A percentile compares a stretch with the other conserved stretches of the same genome.
Conservation (phyloP, 2,329 filamentous ascomycete genomes). For the Beauveria rudraprayagi region DNA sequence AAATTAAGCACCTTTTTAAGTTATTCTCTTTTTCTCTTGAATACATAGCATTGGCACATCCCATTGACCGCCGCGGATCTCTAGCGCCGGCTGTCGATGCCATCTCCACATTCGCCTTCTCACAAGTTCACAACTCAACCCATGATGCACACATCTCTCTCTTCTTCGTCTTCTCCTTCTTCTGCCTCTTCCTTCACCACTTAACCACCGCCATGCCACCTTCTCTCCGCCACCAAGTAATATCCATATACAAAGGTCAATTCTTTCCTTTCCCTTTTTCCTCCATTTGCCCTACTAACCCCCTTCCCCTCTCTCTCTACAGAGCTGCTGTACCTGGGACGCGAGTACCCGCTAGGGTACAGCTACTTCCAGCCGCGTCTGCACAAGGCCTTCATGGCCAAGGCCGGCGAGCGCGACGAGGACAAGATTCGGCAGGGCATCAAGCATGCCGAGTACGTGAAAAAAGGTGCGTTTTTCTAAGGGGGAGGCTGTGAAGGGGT, state of each 20-base stretch:
- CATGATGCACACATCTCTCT: neutral
- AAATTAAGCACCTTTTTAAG: too few relatives aligned
- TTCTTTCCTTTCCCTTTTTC: neutral
- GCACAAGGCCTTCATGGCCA: constrained; percentile 77
- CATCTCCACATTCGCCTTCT: neutral
- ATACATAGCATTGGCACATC: too few relatives aligned
- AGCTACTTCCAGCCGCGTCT: constrained; percentile 72
- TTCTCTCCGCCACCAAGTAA: constrained; percentile 64
- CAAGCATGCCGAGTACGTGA: constrained; percentile 74
- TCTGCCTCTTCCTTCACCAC: neutral
- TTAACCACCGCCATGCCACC: neutral
- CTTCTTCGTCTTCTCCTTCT: neutral
- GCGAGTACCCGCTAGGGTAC: constrained; percentile 78
- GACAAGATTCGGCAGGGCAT: constrained; percentile 70
- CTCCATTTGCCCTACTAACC: neutral
- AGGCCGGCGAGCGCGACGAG: constrained; percentile 62
- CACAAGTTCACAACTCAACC: neutral
- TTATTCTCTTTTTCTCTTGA: too few relatives aligned
- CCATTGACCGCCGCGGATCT: neutral
- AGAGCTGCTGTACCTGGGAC: constrained; percentile 81
- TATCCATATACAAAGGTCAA: constrained; percentile 79
- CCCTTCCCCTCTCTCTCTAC: neutral
- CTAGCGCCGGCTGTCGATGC: neutral
- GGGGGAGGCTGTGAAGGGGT: too few relatives aligned
- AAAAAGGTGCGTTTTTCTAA: constrained; percentile 58